A percentile compares a stretch with the other conserved stretches of the same genome.
These are phyloP conservation scores for Hypseocharis bilobata DNA, from an alignment of 441 rosid species.

Conservation along the genomic window DNA sequence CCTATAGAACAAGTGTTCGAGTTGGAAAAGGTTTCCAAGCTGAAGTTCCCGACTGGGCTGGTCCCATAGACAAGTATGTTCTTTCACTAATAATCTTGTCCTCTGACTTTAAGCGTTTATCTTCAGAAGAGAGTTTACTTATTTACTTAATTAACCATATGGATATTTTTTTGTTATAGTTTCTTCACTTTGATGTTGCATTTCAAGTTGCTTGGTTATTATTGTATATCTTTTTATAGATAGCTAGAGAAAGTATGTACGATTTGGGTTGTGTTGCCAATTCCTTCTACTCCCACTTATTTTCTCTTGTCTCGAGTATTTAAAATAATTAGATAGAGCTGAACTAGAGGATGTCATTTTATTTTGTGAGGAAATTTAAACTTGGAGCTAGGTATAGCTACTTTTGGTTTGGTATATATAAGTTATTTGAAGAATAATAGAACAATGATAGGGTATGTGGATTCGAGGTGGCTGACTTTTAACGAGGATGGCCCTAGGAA, in stretches of 20 bases:
- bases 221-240: neutral
- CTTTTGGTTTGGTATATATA: constrained; percentile 3
- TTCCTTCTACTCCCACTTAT: neutral
- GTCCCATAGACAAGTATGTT: constrained; percentile 32
- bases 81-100: neutral
- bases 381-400: neutral
- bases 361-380: neutral
- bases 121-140: neutral
- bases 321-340: neutral
- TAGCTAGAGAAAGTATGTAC: neutral
- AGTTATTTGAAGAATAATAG: neutral
- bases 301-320: neutral
- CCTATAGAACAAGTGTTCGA: constrained; percentile 43
- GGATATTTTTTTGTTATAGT: neutral
- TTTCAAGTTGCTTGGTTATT: neutral
- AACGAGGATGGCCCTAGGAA: neutral
- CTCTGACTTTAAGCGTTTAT: neutral
- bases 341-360: neutral
- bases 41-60: constrained; percentile 71
- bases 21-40: constrained; percentile 91
- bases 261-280: neutral
- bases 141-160: neutral
- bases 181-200: neutral
- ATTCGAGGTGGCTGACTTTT: neutral
- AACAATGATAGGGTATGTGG: neutral